Evolutionary conservation across 73 alveolate species (phyloP).

Genomic region (Paramecium caudatum): DNA sequence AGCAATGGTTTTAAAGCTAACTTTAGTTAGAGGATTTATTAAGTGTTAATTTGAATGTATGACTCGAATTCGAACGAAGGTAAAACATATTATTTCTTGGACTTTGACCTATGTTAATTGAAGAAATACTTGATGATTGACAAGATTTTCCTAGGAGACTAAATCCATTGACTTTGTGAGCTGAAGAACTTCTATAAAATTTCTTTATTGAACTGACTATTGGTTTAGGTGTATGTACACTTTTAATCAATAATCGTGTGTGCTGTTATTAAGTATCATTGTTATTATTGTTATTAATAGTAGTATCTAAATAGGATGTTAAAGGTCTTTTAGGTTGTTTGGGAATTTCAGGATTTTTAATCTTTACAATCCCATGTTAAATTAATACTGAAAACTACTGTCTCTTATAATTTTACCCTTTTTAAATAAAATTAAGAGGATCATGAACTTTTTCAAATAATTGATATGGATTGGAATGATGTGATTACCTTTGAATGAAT

Average conservation of each 20-base stretch:
- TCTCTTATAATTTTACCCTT: slow-evolving; percentile 40
- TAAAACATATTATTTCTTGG: slow-evolving; percentile 27
- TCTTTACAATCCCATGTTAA: slow-evolving; percentile 38
- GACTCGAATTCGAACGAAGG: too few relatives aligned
- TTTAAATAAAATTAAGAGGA: not conserved
- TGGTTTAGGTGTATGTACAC: slow-evolving; percentile 67
- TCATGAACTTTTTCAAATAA: slow-evolving; percentile 38
- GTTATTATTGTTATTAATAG: not conserved
- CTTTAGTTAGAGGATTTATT: slow-evolving; percentile 42
- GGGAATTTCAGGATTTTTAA: slow-evolving; percentile 5
- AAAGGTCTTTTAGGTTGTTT: slow-evolving; percentile 13
- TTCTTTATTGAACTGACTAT: not conserved
- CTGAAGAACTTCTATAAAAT: slow-evolving; percentile 43
- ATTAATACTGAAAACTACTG: not conserved
- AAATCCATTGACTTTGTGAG: not conserved
- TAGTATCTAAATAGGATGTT: slow-evolving; percentile 1
- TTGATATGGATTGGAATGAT: not conserved
- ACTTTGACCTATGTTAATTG: not conserved
- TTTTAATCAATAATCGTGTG: slow-evolving; percentile 25
- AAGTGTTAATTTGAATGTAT: too few relatives aligned
- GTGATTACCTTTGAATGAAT: not conserved
- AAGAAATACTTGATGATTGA: not conserved
- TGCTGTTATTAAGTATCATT: not conserved
- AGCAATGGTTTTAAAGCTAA: not conserved
- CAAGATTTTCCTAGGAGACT: not conserved